Evolutionary conservation across 768 basidiomycete species (phyloP).

Genomic region (Boletus rubroflammeus): DNA sequence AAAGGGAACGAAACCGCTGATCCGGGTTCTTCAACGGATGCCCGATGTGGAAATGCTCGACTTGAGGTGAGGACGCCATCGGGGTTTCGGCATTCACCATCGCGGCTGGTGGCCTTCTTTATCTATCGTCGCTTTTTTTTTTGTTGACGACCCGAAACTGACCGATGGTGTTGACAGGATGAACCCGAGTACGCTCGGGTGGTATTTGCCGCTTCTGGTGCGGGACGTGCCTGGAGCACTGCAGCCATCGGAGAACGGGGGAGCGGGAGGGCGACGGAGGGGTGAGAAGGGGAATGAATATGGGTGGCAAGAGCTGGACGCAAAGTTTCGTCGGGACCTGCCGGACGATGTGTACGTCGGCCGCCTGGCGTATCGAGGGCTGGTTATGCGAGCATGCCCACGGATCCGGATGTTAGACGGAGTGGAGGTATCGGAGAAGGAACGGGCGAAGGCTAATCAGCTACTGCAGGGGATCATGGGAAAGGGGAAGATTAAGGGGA

Average conservation of each 20-base stretch:
- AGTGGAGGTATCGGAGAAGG: conserved; percentile 75
- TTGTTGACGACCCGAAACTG: conserved; percentile 24
- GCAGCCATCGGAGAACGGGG: conserved; percentile 51
- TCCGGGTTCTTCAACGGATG: conserved; percentile 68
- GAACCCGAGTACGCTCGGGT: conserved; percentile 96
- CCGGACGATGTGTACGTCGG: conserved; percentile 87
- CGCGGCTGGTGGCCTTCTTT: neutral
- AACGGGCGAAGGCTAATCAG: conserved; percentile 76
- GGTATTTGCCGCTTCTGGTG: conserved; percentile 88
- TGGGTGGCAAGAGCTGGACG: conserved; percentile 76
- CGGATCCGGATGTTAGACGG: conserved; percentile 79
- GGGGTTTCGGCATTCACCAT: conserved; percentile 7
- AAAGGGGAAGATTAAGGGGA: conserved; percentile 36
- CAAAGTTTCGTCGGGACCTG: conserved; percentile 82
- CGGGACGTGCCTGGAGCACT: conserved; percentile 63
- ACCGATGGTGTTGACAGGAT: conserved; percentile 48
- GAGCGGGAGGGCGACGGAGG: conserved; percentile 21
- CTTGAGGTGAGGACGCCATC: conserved; percentile 61
- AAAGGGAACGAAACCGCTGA: conserved; percentile 67
- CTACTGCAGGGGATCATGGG: conserved; percentile 57
- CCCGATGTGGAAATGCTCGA: conserved; percentile 85
- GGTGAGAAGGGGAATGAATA: conserved; percentile 30
- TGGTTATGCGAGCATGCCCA: conserved; percentile 75
- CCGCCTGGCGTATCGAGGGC: conserved; percentile 83
- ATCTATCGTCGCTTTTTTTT: neutral